Evolutionary conservation across 2,329 filamentous ascomycete genomes (phyloP), one percentile per base, ranked within the genome.

Genomic region (Nannizzia gypsea): DNA sequence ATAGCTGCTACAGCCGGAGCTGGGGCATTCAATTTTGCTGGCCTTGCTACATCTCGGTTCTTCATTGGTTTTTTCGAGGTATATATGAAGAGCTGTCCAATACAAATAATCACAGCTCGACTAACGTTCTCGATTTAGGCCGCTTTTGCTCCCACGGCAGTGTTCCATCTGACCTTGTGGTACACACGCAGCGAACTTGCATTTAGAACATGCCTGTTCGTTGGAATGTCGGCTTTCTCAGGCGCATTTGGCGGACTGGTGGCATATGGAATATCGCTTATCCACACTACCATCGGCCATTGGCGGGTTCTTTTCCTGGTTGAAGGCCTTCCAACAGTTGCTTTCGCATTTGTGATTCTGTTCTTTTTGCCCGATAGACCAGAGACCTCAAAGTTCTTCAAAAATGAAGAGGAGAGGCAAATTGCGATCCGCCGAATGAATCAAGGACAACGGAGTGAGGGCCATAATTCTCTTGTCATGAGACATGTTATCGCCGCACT

Each of bases 91-190:
- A 11, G 31, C 31, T 13, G 9, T 36, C 2, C 9, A 11, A 36
- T 13, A 6, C 31, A 36, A 36, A 8, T 36, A 3, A 8, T 36
- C 31, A 36, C 48, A 44, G 6, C 34, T 28, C 36, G 3, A 22
- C 46, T 62, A n/a, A 62, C 38, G 8, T 11, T 2, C 46, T 63
- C 79, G 15, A 73, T 75, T 15, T 77, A 81, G 56, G 80, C 83
- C 2, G 81, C 80, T 2, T 80, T 85, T 59, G 80, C 78, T 1
- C 83, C 83, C 0, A 82, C 79, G 0, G 69, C 85, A 60, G 81
- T 84, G 73, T 74, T 86, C 58, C 80, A 85, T 64, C 83, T 78
- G 63, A 81, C 79, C 60, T 77, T 81, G 66, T 85, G 80, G 76
- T 85, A 83, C 57, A 79, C 75, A 59, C 75, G 79, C 67, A 69